Evolutionary conservation across 2,329 filamentous ascomycete genomes (phyloP), one percentile per base, ranked within the genome.

Genomic region (Aciculosporium take): DNA sequence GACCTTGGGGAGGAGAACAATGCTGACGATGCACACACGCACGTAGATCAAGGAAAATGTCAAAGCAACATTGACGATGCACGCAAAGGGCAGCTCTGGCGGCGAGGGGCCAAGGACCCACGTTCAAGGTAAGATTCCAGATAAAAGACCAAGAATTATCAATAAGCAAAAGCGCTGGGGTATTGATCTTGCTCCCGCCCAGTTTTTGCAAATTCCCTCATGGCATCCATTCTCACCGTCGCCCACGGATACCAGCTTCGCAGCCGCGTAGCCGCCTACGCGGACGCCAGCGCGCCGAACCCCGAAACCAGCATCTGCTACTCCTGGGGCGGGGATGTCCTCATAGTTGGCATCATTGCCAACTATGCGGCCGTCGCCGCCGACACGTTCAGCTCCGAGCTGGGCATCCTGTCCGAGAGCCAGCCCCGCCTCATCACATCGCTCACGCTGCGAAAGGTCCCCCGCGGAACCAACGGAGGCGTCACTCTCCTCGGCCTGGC

Each of bases 351-450:
- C 10, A 79, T 82, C 49, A 74, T 83, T 49, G 76, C 77, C 32
- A 89, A 94, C 64, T 98, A 98, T 55, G 89, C 87, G 21, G 84
- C 85, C 37, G 87, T 94, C 8, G 79, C 86, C 17, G 85, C 89
- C 38, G 91, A 98, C 59, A 98, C 91, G 0, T 91, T 95, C 58
- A 88, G 84, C 43, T 94, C 87, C 9, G 91, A 98, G 65, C 77
- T 98, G 17, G 91, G 91, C 12, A 98, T 98, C 43, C 69, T 98
- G 10, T 82, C 88, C 6, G 75, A 71, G 45, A 72, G 72, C 20
- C 66, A 75, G 34, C 91, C 91, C 7, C 78, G 88, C 28, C 74
- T 98, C 29, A 89, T 98, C 56, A 95, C 86, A 4, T 88, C 84
- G 12, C 76, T 72, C 13, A 77, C 64, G 4, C 71, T 91, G 53